These are phyloP conservation scores for Umbelopsis isabellina DNA, from an alignment of 192 early-diverging fungal genomes.

Conservation along the genomic window DNA sequence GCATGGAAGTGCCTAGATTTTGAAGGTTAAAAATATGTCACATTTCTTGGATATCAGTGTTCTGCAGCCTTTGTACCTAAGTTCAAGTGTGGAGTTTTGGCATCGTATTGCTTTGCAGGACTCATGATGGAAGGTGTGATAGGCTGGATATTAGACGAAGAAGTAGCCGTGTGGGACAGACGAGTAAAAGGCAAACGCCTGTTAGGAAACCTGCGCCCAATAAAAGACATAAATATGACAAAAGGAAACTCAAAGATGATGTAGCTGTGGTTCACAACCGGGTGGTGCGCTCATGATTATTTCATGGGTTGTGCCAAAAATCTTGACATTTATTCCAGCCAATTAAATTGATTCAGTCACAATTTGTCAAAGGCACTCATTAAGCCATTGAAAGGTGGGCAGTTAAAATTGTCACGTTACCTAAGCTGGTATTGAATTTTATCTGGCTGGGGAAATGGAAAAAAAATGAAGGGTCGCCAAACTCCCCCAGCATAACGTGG, in stretches of 20 bases:
- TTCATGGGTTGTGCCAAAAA: background rate
- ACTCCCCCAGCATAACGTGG: constrained; percentile 3
- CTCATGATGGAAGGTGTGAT: too few relatives aligned
- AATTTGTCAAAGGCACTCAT: constrained; percentile 2
- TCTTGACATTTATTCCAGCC: background rate
- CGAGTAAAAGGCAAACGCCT: too few relatives aligned
- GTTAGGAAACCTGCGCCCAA: too few relatives aligned
- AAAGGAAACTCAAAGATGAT: too few relatives aligned
- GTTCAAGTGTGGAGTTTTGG: too few relatives aligned
- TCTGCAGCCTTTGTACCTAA: too few relatives aligned
- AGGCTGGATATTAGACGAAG: too few relatives aligned
- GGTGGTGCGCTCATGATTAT: too few relatives aligned
- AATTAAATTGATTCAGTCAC: background rate
- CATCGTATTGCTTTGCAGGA: too few relatives aligned
- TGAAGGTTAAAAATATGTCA: background rate
- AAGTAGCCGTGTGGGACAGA: too few relatives aligned
- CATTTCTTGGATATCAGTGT: background rate
- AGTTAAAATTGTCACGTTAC: background rate
- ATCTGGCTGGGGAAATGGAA: background rate
- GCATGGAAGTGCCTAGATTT: constrained; percentile 62
- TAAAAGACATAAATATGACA: too few relatives aligned
- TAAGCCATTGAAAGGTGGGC: background rate
- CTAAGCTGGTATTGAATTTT: background rate
- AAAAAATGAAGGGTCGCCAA: background rate
- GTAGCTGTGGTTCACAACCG: too few relatives aligned